Percentiles rank a stretch among this genome's conserved stretches.
Evolutionary conservation across 192 early-diverging fungal species (phyloP).

Genomic region (Rhizophagus prolifer): DNA sequence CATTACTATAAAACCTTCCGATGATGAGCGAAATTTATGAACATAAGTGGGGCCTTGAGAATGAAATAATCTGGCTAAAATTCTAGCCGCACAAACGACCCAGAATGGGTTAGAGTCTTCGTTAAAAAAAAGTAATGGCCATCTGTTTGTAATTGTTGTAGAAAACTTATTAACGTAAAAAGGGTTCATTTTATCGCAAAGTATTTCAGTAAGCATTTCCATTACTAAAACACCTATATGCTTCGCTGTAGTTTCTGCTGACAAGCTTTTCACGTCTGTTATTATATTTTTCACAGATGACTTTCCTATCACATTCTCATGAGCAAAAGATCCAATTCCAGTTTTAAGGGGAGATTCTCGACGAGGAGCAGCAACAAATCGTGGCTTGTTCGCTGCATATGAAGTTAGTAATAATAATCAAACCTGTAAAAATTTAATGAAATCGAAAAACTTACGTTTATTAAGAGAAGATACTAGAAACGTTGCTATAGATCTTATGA

Average conservation of each 20-base stretch:
- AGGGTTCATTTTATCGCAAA: conserved; percentile 49
- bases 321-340: background rate
- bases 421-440: background rate
- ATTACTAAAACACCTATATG: conserved; percentile 49
- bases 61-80: conserved; percentile 48
- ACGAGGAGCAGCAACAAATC: conserved; percentile 25
- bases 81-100: conserved; percentile 53
- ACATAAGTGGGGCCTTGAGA: conserved; percentile 50
- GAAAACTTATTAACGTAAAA: conserved; percentile 55
- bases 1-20: conserved; percentile 61
- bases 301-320: conserved; percentile 3
- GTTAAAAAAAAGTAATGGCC: conserved; percentile 63
- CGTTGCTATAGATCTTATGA: conserved; percentile 56
- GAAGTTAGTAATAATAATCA: background rate
- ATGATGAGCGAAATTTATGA: conserved; percentile 48
- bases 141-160: conserved; percentile 58
- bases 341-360: conserved; percentile 19
- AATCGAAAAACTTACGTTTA: conserved; percentile 39
- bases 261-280: conserved; percentile 13
- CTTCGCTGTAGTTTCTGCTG: background rate
- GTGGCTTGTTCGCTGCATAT: conserved; percentile 28
- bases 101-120: conserved; percentile 52
- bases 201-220: conserved; percentile 65
- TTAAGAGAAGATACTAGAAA: conserved; percentile 63
- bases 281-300: conserved; percentile 8